Conservation (phyloP, 2,329 filamentous ascomycete genomes). For the Hymenoscyphus infarciens region DNA sequence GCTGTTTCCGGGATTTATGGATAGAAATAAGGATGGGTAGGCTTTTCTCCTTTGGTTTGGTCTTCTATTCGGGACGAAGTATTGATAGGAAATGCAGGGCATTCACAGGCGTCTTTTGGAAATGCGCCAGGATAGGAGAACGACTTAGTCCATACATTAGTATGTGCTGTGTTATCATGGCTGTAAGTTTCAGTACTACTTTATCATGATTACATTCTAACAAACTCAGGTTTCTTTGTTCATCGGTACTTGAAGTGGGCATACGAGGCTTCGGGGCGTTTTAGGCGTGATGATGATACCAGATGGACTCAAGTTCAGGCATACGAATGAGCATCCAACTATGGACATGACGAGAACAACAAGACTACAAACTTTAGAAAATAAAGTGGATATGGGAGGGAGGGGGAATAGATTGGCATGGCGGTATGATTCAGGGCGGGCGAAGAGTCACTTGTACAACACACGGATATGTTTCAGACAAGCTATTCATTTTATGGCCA, state of each 20-base stretch:
- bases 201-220: conserved; percentile 15
- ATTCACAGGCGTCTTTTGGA: conserved; percentile 78
- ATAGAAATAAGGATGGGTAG: conserved; percentile 88
- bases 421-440: not conserved
- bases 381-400: not conserved
- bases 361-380: not conserved
- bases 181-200: conserved; percentile 53
- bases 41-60: conserved; percentile 26
- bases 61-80: not conserved
- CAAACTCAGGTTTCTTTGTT: conserved; percentile 32
- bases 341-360: not conserved
- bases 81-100: conserved; percentile 25
- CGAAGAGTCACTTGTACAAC: not conserved
- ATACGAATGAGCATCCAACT: not conserved
- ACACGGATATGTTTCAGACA: not conserved
- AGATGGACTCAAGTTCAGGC: conserved; percentile 10
- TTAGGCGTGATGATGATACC: conserved; percentile 16
- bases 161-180: conserved; percentile 90
- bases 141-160: conserved; percentile 92
- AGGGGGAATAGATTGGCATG: not conserved
- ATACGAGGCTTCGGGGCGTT: conserved; percentile 25
- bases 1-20: conserved; percentile 83
- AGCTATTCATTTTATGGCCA: not conserved
- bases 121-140: conserved; percentile 89
- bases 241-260: conserved; percentile 30